Conservation (phyloP, 768 basidiomycete genomes). For the Favolaschia claudopus region DNA sequence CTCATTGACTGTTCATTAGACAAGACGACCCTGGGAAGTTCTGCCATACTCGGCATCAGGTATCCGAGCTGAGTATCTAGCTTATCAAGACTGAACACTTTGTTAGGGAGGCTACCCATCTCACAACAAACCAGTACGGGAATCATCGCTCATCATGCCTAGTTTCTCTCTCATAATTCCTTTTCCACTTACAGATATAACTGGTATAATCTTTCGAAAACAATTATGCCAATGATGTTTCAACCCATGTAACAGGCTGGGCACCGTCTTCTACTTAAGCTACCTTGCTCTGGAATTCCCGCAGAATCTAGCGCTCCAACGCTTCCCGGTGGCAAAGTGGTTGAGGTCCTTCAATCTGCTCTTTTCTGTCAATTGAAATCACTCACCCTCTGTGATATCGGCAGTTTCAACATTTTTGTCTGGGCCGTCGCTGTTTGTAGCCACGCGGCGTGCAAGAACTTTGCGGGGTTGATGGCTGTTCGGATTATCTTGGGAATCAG, state of each 20-base stretch:
- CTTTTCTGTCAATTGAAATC: background rate
- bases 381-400: background rate
- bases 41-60: conserved; percentile 77
- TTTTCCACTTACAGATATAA: conserved; percentile 66
- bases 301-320: conserved; percentile 78
- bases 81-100: too few relatives aligned
- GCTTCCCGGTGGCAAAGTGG: conserved; percentile 82
- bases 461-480: conserved; percentile 67
- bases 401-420: conserved; percentile 67
- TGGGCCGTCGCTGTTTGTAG: conserved; percentile 68
- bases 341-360: conserved; percentile 61
- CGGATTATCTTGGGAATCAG: conserved; percentile 75
- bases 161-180: background rate
- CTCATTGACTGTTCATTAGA: conserved; percentile 33
- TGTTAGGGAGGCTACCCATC: conserved; percentile 64
- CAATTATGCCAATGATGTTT: too few relatives aligned
- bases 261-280: conserved; percentile 79
- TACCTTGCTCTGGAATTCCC: conserved; percentile 72
- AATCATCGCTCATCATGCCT: background rate
- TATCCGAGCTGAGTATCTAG: conserved; percentile 35
- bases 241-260: conserved; percentile 63
- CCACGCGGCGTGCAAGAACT: conserved; percentile 78
- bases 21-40: conserved; percentile 72
- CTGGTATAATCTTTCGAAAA: conserved; percentile 58
- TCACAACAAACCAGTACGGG: conserved; percentile 70